These are phyloP conservation scores for Lunasporangiospora selenospora DNA, from an alignment of 192 early-diverging fungal species.

Conservation along the genomic window DNA sequence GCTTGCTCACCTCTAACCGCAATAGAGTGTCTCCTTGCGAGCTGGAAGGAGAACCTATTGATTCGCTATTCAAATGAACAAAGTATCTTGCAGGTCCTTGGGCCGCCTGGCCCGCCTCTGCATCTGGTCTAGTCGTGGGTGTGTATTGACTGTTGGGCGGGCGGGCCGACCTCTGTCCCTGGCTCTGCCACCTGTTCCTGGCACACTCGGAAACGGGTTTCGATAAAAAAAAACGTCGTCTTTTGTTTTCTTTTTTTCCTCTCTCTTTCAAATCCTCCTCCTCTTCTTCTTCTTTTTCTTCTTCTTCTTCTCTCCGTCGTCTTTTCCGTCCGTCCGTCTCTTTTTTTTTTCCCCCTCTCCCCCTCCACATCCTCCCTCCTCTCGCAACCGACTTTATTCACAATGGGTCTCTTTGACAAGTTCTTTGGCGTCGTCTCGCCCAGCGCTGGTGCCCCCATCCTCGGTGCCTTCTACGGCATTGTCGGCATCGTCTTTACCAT, in stretches of 20 bases:
- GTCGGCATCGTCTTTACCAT: constrained; percentile 19
- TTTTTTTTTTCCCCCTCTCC: background rate
- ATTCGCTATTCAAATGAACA: too few species aligned
- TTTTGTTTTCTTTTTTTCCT: constrained; percentile 2
- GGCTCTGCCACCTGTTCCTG: too few species aligned
- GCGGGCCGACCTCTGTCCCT: too few species aligned
- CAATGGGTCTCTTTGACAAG: constrained; percentile 32
- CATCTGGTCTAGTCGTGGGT: too few species aligned
- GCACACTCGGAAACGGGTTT: too few species aligned
- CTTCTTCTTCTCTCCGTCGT: background rate
- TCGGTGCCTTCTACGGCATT: constrained; percentile 16
- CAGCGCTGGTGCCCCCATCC: constrained; percentile 13
- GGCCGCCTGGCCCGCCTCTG: too few species aligned
- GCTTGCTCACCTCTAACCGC: too few species aligned
- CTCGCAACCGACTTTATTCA: too few species aligned
- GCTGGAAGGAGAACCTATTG: too few species aligned
- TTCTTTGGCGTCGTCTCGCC: constrained; percentile 34
- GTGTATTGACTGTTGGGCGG: too few species aligned
- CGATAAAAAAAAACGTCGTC: background rate
- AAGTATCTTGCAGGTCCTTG: too few species aligned
- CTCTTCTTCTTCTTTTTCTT: constrained; percentile 5
- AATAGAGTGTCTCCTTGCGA: too few species aligned
- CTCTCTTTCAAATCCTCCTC: background rate
- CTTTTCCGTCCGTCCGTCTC: background rate
- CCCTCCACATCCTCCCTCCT: background rate